Percentiles rank a stretch among this genome's conserved stretches.
phyloP scores from a whole-genome alignment of 805 yeast genomes.

The Saturnispora hagleri region DNA sequence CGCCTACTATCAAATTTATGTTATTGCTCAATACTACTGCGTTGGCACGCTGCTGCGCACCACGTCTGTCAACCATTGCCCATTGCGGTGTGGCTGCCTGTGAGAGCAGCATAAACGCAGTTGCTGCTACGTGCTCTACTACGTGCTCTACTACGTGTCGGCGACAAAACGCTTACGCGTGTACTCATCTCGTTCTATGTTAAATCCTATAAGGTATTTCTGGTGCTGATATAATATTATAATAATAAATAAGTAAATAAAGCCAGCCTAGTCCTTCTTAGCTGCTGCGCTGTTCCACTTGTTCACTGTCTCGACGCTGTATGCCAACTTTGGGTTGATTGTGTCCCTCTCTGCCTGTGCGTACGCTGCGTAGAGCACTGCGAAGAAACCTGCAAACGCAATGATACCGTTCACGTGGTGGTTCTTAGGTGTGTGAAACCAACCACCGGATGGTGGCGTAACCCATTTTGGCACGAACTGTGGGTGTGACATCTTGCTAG shows the following conservation, averaged over 20 bases:
- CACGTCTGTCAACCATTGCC: too few relatives aligned
- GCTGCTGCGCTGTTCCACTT: conserved; percentile 44
- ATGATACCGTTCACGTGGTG: conserved; percentile 35
- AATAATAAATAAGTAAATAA: conserved; percentile 8
- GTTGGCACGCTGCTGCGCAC: too few relatives aligned
- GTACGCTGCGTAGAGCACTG: conserved; percentile 27
- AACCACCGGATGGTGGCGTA: conserved; percentile 44
- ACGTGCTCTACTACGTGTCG: too few relatives aligned
- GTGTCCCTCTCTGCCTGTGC: conserved; percentile 30
- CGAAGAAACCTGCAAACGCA: conserved; percentile 32
- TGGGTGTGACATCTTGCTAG: conserved; percentile 15
- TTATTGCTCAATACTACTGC: too few relatives aligned
- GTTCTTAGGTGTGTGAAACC: conserved; percentile 46
- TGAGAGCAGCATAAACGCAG: too few relatives aligned
- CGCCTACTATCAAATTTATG: too few relatives aligned
- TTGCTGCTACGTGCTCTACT: too few relatives aligned
- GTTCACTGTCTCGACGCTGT: conserved; percentile 31
- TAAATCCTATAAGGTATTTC: not conserved
- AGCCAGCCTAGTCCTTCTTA: conserved; percentile 6
- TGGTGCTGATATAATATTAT: not conserved
- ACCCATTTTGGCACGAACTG: conserved; percentile 27
- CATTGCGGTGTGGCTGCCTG: too few relatives aligned
- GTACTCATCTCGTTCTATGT: too few relatives aligned
- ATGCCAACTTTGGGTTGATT: conserved; percentile 29
- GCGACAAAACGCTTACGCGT: too few relatives aligned